Evolutionary conservation across 1,139 yeast genomes (phyloP).

Genomic region (Suhomyces bokatorum): DNA sequence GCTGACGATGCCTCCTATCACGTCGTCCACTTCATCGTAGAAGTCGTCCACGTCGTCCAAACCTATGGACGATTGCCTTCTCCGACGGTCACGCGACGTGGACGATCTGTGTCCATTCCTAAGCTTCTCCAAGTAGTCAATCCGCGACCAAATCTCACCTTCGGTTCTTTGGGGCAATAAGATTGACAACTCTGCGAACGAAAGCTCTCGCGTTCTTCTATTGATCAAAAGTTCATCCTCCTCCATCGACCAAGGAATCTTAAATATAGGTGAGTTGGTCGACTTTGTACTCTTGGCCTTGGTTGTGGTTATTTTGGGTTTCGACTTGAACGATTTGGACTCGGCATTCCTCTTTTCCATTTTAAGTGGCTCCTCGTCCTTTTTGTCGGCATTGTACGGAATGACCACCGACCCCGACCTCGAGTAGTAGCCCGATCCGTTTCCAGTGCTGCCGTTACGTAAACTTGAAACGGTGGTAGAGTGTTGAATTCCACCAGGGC

Average conservation of each 20-base stretch:
- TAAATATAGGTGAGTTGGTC: constrained; percentile 29
- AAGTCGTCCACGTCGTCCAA: constrained; percentile 50
- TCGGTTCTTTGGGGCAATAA: constrained; percentile 73
- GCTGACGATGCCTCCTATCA: constrained; percentile 39
- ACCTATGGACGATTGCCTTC: constrained; percentile 45
- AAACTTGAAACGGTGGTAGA: constrained; percentile 41
- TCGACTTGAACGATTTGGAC: constrained; percentile 11
- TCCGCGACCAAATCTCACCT: constrained; percentile 67
- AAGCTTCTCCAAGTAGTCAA: constrained; percentile 53
- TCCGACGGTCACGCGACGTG: constrained; percentile 32
- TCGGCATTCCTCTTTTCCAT: constrained; percentile 19
- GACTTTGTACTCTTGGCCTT: constrained; percentile 1
- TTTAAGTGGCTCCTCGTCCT: constrained; percentile 28
- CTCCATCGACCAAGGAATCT: constrained; percentile 58
- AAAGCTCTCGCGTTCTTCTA: constrained; percentile 58
- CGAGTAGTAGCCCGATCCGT: constrained; percentile 37
- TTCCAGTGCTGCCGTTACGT: constrained; percentile 40
- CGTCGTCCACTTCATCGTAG: constrained; percentile 39
- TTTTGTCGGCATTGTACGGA: constrained; percentile 37
- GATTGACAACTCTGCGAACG: constrained; percentile 73
- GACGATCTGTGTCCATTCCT: constrained; percentile 44
- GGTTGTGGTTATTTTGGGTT: not conserved
- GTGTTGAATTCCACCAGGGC: constrained; percentile 33
- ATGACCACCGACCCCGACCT: constrained; percentile 50
- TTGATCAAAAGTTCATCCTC: constrained; percentile 70